Evolutionary conservation across 2,329 filamentous ascomycete species (phyloP), one percentile per base, ranked within the genome.

Genomic region (Alternaria sp.): DNA sequence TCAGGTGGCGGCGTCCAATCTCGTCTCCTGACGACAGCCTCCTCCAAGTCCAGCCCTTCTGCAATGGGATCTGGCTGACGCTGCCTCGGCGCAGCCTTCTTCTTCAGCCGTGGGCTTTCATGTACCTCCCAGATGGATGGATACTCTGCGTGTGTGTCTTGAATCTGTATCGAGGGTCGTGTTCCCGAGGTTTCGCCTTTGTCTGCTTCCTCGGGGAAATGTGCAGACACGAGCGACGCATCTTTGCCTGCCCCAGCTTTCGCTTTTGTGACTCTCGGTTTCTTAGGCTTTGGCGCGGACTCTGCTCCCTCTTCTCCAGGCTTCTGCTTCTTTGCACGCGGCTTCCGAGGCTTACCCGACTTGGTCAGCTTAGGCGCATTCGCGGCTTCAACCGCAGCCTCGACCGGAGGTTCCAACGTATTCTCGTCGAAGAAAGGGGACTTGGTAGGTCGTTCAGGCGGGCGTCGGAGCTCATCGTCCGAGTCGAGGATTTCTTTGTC

Each of bases 1-100:
- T 80, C 72, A 41, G 53, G 67, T 4, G 72, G 62, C 5, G 78
- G 78, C 20, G 78, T 80, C 78, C 78, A 80, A 53, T 76, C 69
- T 24, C 64, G 68, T 49, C 76, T 67, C 57, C 78, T 65, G 3
- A 59, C 51, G 2, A 75, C 64, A 2, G 75, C 77, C 51, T 71
- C 67, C 20, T 77, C 72, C 3, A 78, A 51, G 3, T 75, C 67
- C 6, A 76, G 48, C 2, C 61, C 56, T 14, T 68, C 42, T 14
- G 59, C n/a, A 14, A 57, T 8, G 16, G 42, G 42, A 39, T 62
- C 59, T 32, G 57, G 51, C n/a, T 54, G 60, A 18, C 59, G 54
- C 22, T 63, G 59, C 42, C 66, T 74, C 4, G 54, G 43, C n/a
- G 59, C n/a, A 39, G 48, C 42, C 7, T 44, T 52, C 42, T 59